phyloP scores from a whole-genome alignment of 768 basidiomycete species.

The Terana coerulea region DNA sequence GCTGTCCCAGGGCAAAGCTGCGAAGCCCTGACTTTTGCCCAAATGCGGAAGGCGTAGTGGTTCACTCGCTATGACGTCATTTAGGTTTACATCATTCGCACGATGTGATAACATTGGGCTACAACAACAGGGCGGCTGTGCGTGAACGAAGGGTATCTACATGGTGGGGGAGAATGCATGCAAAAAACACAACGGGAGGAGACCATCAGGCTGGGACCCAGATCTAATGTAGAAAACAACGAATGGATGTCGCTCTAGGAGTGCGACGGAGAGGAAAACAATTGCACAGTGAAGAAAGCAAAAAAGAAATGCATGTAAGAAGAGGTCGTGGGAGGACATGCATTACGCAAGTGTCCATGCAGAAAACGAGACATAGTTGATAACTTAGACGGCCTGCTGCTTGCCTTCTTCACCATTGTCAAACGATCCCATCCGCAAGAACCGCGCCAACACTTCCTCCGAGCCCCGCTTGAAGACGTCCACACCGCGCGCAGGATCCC shows the following conservation, averaged over 20 bases:
- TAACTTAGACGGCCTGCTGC: conserved; percentile 2
- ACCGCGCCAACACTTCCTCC: conserved; percentile 81
- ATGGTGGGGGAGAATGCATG: neutral
- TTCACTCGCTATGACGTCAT: conserved; percentile 5
- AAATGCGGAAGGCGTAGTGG: neutral
- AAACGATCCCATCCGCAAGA: conserved; percentile 76
- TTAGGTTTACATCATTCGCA: neutral
- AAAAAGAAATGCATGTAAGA: neutral
- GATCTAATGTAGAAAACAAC: neutral
- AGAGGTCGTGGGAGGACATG: neutral
- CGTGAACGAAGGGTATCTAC: conserved; percentile 5
- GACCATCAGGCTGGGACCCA: neutral
- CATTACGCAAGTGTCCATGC: neutral
- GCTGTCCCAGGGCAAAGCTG: neutral
- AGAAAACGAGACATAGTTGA: neutral
- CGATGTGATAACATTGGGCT: neutral
- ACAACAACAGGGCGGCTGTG: neutral
- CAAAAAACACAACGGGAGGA: neutral
- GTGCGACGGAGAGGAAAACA: no score
- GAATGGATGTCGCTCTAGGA: neutral
- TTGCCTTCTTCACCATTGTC: conserved; percentile 44
- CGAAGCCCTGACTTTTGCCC: neutral
- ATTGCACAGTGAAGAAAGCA: no score
- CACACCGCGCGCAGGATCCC: conserved; percentile 83
- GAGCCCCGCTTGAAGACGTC: conserved; percentile 85